A percentile compares a stretch with the other conserved stretches of the same genome.
Conservation (phyloP, 495 filamentous ascomycete species). For the Hyaloscypha hepaticicola region DNA sequence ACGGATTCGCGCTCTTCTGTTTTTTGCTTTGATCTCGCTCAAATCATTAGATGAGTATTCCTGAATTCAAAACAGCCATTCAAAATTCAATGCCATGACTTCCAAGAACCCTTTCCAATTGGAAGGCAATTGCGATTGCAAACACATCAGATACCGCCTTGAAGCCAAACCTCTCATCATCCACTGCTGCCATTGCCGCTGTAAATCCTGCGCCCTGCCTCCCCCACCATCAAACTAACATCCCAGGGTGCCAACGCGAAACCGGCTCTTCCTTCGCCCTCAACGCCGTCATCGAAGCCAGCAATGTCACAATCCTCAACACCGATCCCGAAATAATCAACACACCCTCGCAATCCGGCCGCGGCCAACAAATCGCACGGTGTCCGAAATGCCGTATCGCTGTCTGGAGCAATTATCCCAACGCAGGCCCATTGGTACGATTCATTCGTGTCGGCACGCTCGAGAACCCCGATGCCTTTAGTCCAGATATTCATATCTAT, state of each 20-base stretch:
- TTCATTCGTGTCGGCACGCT: conserved; percentile 8
- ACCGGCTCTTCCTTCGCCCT: conserved; percentile 10
- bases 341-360: background rate
- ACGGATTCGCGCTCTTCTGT: too few species aligned
- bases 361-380: background rate
- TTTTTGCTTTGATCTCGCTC: too few species aligned
- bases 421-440: background rate
- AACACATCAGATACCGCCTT: conserved; percentile 3
- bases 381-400: conserved; percentile 5
- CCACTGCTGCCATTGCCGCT: conserved; percentile 11
- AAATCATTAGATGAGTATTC: too few species aligned
- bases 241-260: conserved; percentile 6
- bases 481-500: conserved; percentile 4
- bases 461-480: background rate
- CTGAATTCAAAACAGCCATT: too few species aligned
- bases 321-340: background rate
- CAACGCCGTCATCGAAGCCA: background rate
- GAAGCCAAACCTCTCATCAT: conserved; percentile 4
- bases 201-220: background rate
- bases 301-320: background rate
- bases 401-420: conserved; percentile 1
- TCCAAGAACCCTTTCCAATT: background rate
- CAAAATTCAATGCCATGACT: background rate
- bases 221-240: background rate
- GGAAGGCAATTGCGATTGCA: conserved; percentile 1